Conservation (phyloP, 352 stramenopile genomes). For the Phytophthora colocasiae region DNA sequence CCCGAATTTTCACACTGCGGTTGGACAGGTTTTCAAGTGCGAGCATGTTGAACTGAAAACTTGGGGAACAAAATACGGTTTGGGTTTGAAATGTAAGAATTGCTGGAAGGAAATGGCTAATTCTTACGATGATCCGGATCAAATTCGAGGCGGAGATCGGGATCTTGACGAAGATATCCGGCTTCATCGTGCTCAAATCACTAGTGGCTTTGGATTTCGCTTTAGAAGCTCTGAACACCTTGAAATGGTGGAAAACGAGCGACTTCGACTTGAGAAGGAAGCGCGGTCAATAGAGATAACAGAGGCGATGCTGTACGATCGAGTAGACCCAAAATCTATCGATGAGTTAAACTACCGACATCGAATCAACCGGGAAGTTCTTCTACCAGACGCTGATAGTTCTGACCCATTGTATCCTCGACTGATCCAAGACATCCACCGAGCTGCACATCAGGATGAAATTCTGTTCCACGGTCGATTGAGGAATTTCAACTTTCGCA, state of each 20-base stretch:
- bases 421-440: slow-evolving; percentile 58
- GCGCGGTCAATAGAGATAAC: slow-evolving; percentile 52
- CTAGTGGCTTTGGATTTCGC: slow-evolving; percentile 44
- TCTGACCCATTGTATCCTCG: slow-evolving; percentile 60
- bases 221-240: slow-evolving; percentile 53
- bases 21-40: slow-evolving; percentile 54
- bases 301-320: slow-evolving; percentile 69
- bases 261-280: slow-evolving; percentile 78
- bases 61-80: slow-evolving; percentile 72
- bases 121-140: slow-evolving; percentile 61
- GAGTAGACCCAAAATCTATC: slow-evolving; percentile 65
- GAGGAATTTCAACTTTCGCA: slow-evolving; percentile 71
- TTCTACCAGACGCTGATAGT: slow-evolving; percentile 32
- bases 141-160: slow-evolving; percentile 50
- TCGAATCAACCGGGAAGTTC: slow-evolving; percentile 50
- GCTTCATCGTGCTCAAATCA: slow-evolving; percentile 54
- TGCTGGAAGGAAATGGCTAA: slow-evolving; percentile 77
- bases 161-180: slow-evolving; percentile 61
- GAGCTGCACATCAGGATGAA: slow-evolving; percentile 65
- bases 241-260: slow-evolving; percentile 58
- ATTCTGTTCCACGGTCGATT: slow-evolving; percentile 74
- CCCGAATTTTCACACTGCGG: slow-evolving; percentile 56
- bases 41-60: slow-evolving; percentile 68
- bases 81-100: slow-evolving; percentile 61
- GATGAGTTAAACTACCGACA: slow-evolving; percentile 80